phyloP scores from a whole-genome alignment of 2,329 filamentous ascomycete genomes.

The Ascochyta lentis region DNA sequence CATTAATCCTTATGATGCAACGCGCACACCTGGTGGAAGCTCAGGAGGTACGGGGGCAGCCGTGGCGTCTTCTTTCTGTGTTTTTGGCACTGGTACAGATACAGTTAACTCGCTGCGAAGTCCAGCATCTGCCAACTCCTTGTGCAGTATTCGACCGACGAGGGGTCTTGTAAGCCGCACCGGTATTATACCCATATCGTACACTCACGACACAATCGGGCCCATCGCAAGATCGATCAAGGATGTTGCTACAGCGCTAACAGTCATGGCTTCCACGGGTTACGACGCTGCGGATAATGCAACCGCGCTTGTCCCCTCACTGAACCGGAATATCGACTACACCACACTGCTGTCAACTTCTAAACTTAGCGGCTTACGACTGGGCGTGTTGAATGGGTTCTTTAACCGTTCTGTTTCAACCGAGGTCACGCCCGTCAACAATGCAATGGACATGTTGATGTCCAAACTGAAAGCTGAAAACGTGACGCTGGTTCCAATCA shows the following conservation, averaged over 20 bases:
- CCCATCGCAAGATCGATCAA: conserved; percentile 60
- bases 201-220: conserved; percentile 63
- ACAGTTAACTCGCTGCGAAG: conserved; percentile 67
- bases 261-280: conserved; percentile 60
- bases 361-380: conserved; percentile 50
- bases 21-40: conserved; percentile 69
- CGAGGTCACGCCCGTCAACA: conserved; percentile 66
- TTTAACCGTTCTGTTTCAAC: conserved; percentile 60
- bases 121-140: conserved; percentile 66
- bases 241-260: conserved; percentile 60
- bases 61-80: conserved; percentile 63
- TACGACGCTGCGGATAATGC: conserved; percentile 61
- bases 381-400: conserved; percentile 63
- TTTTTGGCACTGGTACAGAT: conserved; percentile 66
- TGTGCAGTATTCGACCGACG: conserved; percentile 67
- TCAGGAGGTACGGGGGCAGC: conserved; percentile 69
- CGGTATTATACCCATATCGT: conserved; percentile 64
- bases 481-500: conserved; percentile 59
- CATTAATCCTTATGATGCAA: conserved; percentile 69
- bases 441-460: conserved; percentile 59
- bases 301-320: conserved; percentile 57
- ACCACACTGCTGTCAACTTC: conserved; percentile 46
- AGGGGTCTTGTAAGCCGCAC: conserved; percentile 58
- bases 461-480: conserved; percentile 55
- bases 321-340: conserved; percentile 56